Conservation (phyloP, 2,329 filamentous ascomycete species). For the Diaporthe helianthi region DNA sequence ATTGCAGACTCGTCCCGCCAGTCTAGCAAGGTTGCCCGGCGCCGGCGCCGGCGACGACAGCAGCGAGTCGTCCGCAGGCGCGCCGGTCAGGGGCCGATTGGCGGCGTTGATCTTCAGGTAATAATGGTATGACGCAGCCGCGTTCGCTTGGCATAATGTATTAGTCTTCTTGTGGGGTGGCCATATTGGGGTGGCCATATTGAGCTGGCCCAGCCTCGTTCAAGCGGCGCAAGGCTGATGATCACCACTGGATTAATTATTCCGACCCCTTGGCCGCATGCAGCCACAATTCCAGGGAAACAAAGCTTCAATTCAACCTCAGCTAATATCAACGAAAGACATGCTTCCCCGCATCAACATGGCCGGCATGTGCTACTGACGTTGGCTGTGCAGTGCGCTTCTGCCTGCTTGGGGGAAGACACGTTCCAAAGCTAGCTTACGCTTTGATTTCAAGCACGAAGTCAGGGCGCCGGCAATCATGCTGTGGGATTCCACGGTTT, state of each 20-base stretch:
- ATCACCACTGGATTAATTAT: conserved; percentile 3
- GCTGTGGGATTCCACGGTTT: background rate
- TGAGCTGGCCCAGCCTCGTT: conserved; percentile 14
- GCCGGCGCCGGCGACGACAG: background rate
- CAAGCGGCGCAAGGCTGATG: conserved; percentile 12
- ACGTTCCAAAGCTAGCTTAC: background rate
- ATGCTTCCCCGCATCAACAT: background rate
- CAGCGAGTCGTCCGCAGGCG: background rate
- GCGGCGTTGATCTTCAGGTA: background rate
- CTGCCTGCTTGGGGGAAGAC: conserved; percentile 2
- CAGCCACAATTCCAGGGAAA: conserved; percentile 6
- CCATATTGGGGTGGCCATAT: conserved; percentile 6
- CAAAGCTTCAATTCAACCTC: conserved; percentile 5
- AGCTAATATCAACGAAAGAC: background rate
- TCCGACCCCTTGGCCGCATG: conserved; percentile 16
- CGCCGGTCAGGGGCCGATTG: conserved; percentile 1
- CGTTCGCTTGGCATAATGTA: conserved; percentile 14
- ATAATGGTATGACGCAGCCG: background rate
- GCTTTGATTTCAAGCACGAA: conserved; percentile 19
- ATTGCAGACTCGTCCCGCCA: background rate
- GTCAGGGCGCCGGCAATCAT: conserved; percentile 2
- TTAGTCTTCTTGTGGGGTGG: conserved; percentile 2
- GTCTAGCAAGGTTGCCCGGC: conserved; percentile 7
- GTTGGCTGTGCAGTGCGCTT: background rate
- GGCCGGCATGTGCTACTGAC: background rate